These are phyloP conservation scores for Diaporthe citri DNA, from an alignment of 2,329 filamentous ascomycete genomes.

Conservation along the genomic window DNA sequence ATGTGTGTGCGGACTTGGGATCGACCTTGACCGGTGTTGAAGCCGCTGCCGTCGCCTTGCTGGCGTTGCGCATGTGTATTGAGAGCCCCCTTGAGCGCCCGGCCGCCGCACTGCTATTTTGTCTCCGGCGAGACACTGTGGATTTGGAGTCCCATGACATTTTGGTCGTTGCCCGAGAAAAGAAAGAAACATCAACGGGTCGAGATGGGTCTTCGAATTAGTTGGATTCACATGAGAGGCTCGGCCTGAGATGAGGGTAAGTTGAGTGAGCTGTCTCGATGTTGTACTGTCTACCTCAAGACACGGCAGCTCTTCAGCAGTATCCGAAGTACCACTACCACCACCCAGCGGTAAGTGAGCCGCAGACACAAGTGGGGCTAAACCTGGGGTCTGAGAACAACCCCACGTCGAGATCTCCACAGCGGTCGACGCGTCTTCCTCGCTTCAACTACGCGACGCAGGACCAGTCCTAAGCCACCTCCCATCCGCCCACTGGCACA, in stretches of 20 bases:
- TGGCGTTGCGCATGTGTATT: conserved; percentile 56
- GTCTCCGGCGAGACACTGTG: conserved; percentile 55
- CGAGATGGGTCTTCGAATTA: not conserved
- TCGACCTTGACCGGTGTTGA: conserved; percentile 49
- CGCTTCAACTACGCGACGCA: conserved; percentile 13
- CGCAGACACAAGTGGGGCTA: conserved; percentile 18
- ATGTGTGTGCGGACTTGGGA: conserved; percentile 71
- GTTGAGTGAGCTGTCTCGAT: conserved; percentile 29
- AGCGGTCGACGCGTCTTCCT: conserved; percentile 28
- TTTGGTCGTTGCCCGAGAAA: not conserved
- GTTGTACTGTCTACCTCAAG: not conserved
- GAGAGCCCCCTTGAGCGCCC: conserved; percentile 53
- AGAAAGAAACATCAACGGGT: not conserved
- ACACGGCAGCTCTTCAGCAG: not conserved
- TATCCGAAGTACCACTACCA: conserved; percentile 9
- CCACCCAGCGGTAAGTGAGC: not conserved
- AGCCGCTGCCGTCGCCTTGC: conserved; percentile 43
- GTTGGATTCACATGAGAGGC: not conserved
- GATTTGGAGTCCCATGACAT: conserved; percentile 58
- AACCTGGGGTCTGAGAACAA: conserved; percentile 27
- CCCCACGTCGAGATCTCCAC: conserved; percentile 35
- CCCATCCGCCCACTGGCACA: not conserved
- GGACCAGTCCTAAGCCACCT: not conserved
- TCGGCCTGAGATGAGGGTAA: not conserved
- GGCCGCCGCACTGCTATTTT: conserved; percentile 58